These are phyloP conservation scores for Aspergillus novoparasiticus DNA, from an alignment of 2,329 filamentous ascomycete species.

Conservation along the genomic window DNA sequence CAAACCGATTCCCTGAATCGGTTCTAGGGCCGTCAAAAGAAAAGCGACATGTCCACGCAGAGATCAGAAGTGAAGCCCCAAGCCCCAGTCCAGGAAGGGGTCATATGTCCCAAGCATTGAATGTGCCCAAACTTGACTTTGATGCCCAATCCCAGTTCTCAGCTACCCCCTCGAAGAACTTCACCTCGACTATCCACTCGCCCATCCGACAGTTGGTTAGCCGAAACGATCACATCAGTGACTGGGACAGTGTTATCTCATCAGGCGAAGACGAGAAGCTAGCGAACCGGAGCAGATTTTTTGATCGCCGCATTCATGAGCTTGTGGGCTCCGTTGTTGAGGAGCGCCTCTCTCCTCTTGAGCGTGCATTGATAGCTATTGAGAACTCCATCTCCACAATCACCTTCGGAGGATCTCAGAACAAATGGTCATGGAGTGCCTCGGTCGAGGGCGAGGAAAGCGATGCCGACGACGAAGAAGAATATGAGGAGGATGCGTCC, in stretches of 20 bases:
- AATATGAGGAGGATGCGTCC: slow-evolving; percentile 52
- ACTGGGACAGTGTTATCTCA: slow-evolving; percentile 88
- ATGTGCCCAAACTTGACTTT: slow-evolving; percentile 41
- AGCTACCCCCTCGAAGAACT: slow-evolving; percentile 63
- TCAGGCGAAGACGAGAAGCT: slow-evolving; percentile 83
- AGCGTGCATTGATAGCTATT: slow-evolving; percentile 75
- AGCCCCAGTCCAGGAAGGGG: slow-evolving; percentile 70
- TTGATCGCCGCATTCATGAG: slow-evolving; percentile 86
- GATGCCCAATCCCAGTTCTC: slow-evolving; percentile 47
- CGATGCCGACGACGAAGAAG: slow-evolving; percentile 93
- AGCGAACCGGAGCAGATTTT: slow-evolving; percentile 79
- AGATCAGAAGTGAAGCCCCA: slow-evolving; percentile 67
- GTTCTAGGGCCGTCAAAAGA: slow-evolving; percentile 56
- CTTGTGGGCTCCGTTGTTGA: slow-evolving; percentile 78
- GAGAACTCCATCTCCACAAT: slow-evolving; percentile 67
- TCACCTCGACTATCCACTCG: slow-evolving; percentile 57
- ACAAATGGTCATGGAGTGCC: slow-evolving; percentile 61
- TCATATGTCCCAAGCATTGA: slow-evolving; percentile 50
- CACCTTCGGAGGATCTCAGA: slow-evolving; percentile 56
- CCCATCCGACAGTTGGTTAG: slow-evolving; percentile 66
- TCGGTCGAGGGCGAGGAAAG: slow-evolving; percentile 74
- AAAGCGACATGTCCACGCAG: slow-evolving; percentile 54
- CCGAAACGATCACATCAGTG: slow-evolving; percentile 69
- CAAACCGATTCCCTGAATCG: slow-evolving; percentile 32
- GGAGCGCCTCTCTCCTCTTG: slow-evolving; percentile 75